These are phyloP conservation scores for Exserohilum rostratum DNA, from an alignment of 2,329 filamentous ascomycete species.

Conservation along the genomic window DNA sequence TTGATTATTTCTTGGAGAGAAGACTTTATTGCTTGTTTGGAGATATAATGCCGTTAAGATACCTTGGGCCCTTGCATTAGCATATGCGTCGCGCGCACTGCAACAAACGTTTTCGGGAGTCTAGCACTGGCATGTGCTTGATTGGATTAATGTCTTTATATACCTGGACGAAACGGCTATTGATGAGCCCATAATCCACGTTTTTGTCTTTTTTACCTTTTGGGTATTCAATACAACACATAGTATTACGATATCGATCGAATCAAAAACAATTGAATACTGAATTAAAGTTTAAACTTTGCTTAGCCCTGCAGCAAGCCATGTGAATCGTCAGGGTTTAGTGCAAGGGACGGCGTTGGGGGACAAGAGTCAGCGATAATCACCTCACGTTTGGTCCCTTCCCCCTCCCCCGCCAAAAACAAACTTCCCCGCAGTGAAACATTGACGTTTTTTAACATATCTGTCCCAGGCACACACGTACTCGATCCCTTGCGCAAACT, in stretches of 20 bases:
- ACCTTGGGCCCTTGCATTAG: slow-evolving; percentile 36
- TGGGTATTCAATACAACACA: slow-evolving; percentile 7
- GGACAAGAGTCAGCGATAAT: too few species aligned
- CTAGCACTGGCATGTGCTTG: slow-evolving; percentile 30
- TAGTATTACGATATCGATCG: slow-evolving; percentile 13
- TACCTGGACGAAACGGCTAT: slow-evolving; percentile 12
- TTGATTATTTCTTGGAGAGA: background rate
- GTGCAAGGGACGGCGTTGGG: too few species aligned
- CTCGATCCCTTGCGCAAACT: too few species aligned
- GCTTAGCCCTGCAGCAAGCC: slow-evolving; percentile 22
- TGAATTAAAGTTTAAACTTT: too few species aligned
- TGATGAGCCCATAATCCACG: slow-evolving; percentile 9
- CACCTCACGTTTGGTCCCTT: too few species aligned
- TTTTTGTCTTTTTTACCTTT: slow-evolving; percentile 5
- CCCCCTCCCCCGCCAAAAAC: too few species aligned
- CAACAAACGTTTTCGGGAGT: slow-evolving; percentile 12
- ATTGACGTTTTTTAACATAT: too few species aligned
- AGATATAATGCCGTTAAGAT: slow-evolving; percentile 40
- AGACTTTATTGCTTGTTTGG: slow-evolving; percentile 2
- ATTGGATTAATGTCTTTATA: slow-evolving; percentile 16
- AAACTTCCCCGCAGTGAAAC: too few species aligned
- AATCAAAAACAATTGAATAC: slow-evolving; percentile 4
- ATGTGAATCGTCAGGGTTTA: background rate
- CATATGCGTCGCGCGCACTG: slow-evolving; percentile 14
- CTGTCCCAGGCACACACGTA: too few species aligned